Conservation (phyloP, 1,139 yeast species). For the Diutina siamensis region DNA sequence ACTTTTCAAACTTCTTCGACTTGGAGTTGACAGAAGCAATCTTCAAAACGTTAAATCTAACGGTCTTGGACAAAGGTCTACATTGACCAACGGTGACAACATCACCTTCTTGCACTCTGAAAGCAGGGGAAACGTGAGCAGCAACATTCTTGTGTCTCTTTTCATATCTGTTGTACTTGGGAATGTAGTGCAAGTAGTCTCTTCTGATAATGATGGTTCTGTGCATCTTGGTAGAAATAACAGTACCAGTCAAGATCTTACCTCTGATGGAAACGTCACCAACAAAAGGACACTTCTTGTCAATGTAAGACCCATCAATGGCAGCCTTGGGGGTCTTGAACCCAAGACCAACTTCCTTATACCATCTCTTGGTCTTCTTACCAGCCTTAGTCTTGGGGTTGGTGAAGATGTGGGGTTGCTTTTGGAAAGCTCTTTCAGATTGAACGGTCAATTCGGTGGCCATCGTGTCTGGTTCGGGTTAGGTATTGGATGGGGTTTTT, state of each 20-base stretch:
- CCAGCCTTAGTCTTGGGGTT: constrained; percentile 99
- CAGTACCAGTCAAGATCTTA: constrained; percentile 97
- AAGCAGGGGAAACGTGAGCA: constrained; percentile 99
- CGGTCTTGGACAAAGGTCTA: constrained; percentile 99
- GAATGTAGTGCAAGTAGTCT: constrained; percentile 99
- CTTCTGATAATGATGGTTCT: constrained; percentile 99
- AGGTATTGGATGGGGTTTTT: not conserved
- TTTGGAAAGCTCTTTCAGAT: constrained; percentile 99
- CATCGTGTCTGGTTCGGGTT: constrained; percentile 41
- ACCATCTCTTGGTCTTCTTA: constrained; percentile 99
- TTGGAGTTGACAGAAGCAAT: constrained; percentile 84
- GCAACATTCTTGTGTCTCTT: constrained; percentile 99
- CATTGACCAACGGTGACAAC: constrained; percentile 99
- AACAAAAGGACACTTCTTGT: constrained; percentile 99
- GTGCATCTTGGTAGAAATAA: constrained; percentile 99
- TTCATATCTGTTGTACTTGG: constrained; percentile 99
- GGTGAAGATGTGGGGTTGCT: constrained; percentile 99
- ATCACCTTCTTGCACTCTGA: constrained; percentile 99
- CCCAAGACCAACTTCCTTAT: constrained; percentile 99
- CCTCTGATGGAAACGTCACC: constrained; percentile 98
- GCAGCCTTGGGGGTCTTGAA: constrained; percentile 99
- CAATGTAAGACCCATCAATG: constrained; percentile 97
- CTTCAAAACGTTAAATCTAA: constrained; percentile 98
- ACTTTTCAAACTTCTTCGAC: constrained; percentile 93
- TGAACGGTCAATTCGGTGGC: constrained; percentile 99